Evolutionary conservation across 495 filamentous ascomycete species (phyloP), one percentile per base, ranked within the genome.

Genomic region (Hypoxylon rickii): DNA sequence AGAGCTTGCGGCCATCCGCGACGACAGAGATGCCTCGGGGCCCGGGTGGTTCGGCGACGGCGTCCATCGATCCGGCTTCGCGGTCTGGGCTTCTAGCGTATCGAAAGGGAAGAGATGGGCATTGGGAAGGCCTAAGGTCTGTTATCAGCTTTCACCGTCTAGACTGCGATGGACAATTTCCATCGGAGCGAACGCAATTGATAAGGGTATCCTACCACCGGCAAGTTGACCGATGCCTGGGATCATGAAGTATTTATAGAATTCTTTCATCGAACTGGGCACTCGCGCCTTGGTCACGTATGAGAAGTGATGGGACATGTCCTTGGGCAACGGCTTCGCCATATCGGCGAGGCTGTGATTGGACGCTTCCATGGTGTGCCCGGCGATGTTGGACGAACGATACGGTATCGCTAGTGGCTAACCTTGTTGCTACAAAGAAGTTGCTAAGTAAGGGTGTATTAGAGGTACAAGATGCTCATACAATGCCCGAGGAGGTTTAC

Each of bases 181-280:
- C 24, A 29, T 29, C 10, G 24, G 4, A 29, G 10, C 4, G 24
- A 4, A 45, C 49, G 12, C 12, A 7, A 20, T 21, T 37, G 45
- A 44, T 32, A 55, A 40, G 46, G 20, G 12, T 40, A 32, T 76
- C 81, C 21, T 72, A 92, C 92, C 92, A 58, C 91, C 92, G 26
- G 92, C 90, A n/a, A 96, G 68, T 69, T 97, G 95, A 10, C 79
- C 81, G 61, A 96, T 91, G 17, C 85, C 85, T 0, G 91, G 90
- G 46, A 92, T 90, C 16, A 64, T 15, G 57, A 93, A 95, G 66
- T 89, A 94, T 64, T 90, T 92, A 71, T 96, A 96, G 62, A 91
- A 88, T 24, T 73, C 51, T 71, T 96, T 96, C 58, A 96, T 79
- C 22, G 65, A 70, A 64, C 84, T 94, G 7, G 81, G 70, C 3